phyloP scores from a whole-genome alignment of 306 rosid species.

The Acacia acuminata region DNA sequence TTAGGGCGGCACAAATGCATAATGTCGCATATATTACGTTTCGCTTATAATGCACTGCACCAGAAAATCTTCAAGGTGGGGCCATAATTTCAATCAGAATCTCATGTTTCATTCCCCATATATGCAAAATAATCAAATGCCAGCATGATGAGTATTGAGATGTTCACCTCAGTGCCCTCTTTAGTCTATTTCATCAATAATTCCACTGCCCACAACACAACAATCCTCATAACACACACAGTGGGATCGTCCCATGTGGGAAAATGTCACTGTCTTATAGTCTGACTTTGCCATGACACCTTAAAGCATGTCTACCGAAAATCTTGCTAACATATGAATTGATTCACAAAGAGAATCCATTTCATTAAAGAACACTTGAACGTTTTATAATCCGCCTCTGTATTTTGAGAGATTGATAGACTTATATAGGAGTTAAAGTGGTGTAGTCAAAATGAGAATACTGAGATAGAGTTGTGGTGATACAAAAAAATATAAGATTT shows the following conservation, averaged over 20 bases:
- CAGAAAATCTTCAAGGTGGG: background rate
- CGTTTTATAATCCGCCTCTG: background rate
- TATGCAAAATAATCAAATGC: background rate
- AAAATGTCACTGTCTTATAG: background rate
- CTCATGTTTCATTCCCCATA: background rate
- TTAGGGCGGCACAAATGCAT: background rate
- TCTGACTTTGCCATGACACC: background rate
- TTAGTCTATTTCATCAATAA: background rate
- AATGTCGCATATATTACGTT: background rate
- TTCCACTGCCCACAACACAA: background rate
- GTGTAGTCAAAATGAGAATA: no score
- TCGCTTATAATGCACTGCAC: background rate
- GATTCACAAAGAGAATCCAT: background rate
- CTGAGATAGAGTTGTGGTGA: no score
- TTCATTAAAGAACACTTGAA: background rate
- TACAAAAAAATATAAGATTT: no score
- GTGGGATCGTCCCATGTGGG: conserved; percentile 1
- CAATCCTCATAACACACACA: background rate
- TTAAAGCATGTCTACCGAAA: background rate
- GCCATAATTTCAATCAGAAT: background rate
- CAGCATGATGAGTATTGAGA: background rate
- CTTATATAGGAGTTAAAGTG: no score
- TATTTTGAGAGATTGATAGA: background rate
- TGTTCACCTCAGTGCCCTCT: background rate
- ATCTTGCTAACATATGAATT: background rate